These are phyloP conservation scores for Komagataella pseudopastoris DNA, from an alignment of 805 yeast species.

Conservation along the genomic window DNA sequence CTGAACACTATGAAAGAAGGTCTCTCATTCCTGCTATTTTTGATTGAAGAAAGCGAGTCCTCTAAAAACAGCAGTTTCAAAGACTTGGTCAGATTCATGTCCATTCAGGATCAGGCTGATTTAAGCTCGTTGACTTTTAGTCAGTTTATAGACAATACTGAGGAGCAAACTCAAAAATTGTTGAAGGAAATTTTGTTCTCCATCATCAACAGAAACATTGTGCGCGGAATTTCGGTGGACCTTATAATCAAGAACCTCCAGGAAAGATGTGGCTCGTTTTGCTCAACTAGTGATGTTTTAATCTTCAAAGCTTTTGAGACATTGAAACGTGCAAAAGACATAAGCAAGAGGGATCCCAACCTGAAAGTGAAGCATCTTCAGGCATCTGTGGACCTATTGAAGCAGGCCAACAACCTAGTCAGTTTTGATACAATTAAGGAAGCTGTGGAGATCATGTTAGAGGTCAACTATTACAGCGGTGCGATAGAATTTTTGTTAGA, in stretches of 20 bases:
- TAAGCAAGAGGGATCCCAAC: conserved; percentile 61
- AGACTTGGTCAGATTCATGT: conserved; percentile 57
- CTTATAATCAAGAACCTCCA: conserved; percentile 77
- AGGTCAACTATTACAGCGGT: conserved; percentile 68
- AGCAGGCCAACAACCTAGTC: conserved; percentile 67
- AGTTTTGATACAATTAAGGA: conserved; percentile 71
- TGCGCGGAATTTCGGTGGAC: conserved; percentile 89
- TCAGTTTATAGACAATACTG: conserved; percentile 64
- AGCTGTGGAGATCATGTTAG: conserved; percentile 65
- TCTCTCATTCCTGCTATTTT: conserved; percentile 69
- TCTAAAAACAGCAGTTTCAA: conserved; percentile 25
- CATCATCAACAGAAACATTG: conserved; percentile 75
- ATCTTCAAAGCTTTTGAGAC: conserved; percentile 92
- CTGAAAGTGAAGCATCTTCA: conserved; percentile 48
- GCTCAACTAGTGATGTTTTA: conserved; percentile 86
- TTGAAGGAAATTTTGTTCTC: conserved; percentile 83
- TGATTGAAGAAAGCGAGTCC: conserved; percentile 55
- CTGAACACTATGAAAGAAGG: conserved; percentile 79
- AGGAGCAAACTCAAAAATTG: conserved; percentile 38
- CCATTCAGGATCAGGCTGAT: conserved; percentile 54
- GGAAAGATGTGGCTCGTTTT: conserved; percentile 88
- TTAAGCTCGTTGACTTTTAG: conserved; percentile 56
- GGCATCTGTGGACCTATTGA: conserved; percentile 64
- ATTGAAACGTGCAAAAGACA: conserved; percentile 72
- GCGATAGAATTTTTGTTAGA: conserved; percentile 74